Evolutionary conservation across 2,329 filamentous ascomycete species (phyloP).

Genomic region (Xylaria hypoxylon): DNA sequence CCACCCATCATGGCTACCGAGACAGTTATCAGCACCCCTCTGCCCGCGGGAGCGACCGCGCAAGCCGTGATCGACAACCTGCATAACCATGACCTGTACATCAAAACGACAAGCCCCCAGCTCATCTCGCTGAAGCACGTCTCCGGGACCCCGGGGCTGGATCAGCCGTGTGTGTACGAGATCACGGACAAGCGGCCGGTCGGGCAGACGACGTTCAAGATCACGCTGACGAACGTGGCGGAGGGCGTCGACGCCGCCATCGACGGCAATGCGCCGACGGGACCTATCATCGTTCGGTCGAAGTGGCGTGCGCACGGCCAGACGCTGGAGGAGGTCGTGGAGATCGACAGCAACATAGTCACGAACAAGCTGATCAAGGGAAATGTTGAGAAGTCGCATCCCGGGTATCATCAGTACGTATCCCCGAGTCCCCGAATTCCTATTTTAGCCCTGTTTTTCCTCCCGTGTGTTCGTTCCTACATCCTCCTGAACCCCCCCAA

Average conservation of each 20-base stretch:
- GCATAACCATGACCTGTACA: conserved; percentile 62
- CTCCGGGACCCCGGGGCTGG: conserved; percentile 26
- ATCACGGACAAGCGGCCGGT: conserved; percentile 55
- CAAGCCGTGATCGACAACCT: conserved; percentile 45
- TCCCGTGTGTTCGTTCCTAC: no score
- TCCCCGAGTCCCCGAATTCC: not conserved
- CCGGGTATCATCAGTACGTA: conserved; percentile 39
- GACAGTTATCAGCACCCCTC: conserved; percentile 57
- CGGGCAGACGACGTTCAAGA: conserved; percentile 49
- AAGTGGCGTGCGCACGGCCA: conserved; percentile 36
- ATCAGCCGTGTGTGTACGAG: conserved; percentile 43
- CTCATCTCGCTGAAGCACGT: conserved; percentile 42
- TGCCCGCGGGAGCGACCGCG: conserved; percentile 44
- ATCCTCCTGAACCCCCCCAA: not conserved
- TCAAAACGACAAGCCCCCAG: conserved; percentile 45
- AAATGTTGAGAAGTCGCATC: conserved; percentile 48
- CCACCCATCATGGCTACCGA: conserved; percentile 40
- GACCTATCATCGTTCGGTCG: conserved; percentile 40
- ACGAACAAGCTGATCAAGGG: conserved; percentile 48
- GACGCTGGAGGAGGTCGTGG: conserved; percentile 44
- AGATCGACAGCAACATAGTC: conserved; percentile 48
- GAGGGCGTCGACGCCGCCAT: conserved; percentile 46
- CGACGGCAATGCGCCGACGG: conserved; percentile 46
- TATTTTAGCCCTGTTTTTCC: not conserved
- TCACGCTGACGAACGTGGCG: conserved; percentile 46